A percentile compares a stretch with the other conserved stretches of the same genome.
Conservation (phyloP, 1,139 yeast species). For the Suhomyces chickasaworum region DNA sequence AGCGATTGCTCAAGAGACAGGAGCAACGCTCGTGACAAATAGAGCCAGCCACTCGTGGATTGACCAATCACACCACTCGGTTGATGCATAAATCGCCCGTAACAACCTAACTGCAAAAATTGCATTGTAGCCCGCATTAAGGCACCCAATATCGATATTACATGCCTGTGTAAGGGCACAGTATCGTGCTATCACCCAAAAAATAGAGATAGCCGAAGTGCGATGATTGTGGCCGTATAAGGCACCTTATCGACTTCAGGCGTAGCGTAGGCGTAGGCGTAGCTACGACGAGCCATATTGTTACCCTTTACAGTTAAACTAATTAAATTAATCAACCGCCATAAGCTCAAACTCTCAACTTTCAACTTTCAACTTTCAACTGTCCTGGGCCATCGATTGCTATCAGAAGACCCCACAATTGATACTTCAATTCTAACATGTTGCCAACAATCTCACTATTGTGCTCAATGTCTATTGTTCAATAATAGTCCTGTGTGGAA, state of each 20-base stretch:
- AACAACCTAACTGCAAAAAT: background rate
- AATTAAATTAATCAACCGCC: no score
- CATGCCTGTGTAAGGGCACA: background rate
- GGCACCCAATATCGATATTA: background rate
- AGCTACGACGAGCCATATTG: background rate
- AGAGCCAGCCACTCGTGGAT: slow-evolving; percentile 2
- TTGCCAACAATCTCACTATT: background rate
- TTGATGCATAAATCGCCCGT: background rate
- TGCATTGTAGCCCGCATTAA: background rate
- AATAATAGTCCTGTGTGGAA: background rate
- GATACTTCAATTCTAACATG: background rate
- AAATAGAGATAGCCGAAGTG: slow-evolving; percentile 2
- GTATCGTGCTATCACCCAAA: background rate
- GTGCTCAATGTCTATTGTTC: background rate
- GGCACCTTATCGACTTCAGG: background rate
- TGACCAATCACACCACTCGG: background rate
- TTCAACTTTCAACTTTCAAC: no score
- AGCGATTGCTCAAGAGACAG: slow-evolving; percentile 2
- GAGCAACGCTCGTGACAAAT: background rate
- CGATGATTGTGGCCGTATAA: slow-evolving; percentile 1
- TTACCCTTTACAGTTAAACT: no score
- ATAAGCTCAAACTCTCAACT: no score
- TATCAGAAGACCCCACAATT: background rate
- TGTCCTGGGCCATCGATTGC: background rate
- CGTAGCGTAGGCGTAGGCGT: background rate